phyloP scores from a whole-genome alignment of 2,329 filamentous ascomycete genomes.

The Ramichloridium luteum region DNA sequence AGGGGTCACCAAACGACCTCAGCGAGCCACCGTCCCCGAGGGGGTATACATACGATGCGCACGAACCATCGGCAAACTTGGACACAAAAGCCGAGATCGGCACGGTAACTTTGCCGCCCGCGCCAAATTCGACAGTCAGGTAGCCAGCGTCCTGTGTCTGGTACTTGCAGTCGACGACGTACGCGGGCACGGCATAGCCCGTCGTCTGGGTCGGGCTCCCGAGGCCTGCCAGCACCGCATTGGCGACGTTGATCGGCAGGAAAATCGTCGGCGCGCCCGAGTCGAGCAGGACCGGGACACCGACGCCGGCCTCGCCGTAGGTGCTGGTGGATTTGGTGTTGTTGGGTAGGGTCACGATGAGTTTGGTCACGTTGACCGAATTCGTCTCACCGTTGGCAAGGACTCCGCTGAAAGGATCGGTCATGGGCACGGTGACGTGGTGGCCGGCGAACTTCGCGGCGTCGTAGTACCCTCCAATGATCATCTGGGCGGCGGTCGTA shows the following conservation, averaged over 20 bases:
- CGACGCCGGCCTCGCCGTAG: background rate
- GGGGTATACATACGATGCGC: background rate
- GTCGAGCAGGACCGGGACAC: background rate
- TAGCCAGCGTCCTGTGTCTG: background rate
- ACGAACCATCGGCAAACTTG: constrained; percentile 1
- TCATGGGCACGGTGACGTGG: constrained; percentile 1
- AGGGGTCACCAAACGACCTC: no score
- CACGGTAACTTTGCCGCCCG: background rate
- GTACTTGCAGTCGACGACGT: constrained; percentile 2
- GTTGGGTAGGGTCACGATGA: background rate
- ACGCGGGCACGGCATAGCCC: background rate
- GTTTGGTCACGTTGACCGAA: background rate
- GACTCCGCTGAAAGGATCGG: background rate
- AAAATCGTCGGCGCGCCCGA: background rate
- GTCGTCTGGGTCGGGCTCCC: background rate
- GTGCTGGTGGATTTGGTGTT: background rate
- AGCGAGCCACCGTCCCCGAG: no score
- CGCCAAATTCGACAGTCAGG: background rate
- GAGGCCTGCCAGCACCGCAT: background rate
- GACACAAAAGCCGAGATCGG: background rate
- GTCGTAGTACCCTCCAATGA: background rate
- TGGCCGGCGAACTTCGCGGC: background rate
- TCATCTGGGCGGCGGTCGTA: background rate
- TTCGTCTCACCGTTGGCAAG: background rate
- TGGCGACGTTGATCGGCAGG: background rate